Evolutionary conservation across 768 basidiomycete genomes (phyloP), one percentile per base, ranked within the genome.

Genomic region (Leccinum ochraceum): DNA sequence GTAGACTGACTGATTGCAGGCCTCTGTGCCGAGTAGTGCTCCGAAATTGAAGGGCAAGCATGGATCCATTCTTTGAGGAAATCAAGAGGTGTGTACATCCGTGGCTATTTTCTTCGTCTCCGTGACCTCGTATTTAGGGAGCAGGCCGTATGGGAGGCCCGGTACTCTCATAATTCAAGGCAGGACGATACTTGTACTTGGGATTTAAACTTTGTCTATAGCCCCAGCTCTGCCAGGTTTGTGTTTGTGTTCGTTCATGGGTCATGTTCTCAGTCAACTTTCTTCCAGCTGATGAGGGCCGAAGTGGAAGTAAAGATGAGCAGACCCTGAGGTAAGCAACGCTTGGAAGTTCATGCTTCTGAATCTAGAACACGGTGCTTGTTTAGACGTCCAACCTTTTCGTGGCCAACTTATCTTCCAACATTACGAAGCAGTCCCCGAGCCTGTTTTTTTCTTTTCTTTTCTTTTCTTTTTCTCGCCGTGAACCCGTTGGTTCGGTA

Each of bases 361-460:
- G 14, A 37, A 53, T 60, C 16, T 54, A 54, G 17, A 54, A 49
- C 56, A 59, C 57, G 24, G 48, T 51, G 16, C 10, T 58, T 46
- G 17, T 57, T 11, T 62, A 95, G 90, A 97, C 96, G 1, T 93
- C 95, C 42, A 99, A 99, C 68, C 76, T 99, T 14, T 98, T 96
- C 72, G 94, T 99, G 42, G 94, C 94, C 16, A 97, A 97, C 71
- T 76, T 99, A 24, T 96, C 97, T 5, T 77, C 83, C 1, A 87
- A 89, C 72, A 88, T 97, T 14, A 94, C 88, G 2, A 96, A 98
- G 67, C 87, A 26, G 26, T 26, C 26, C 26, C 26, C 26, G 26
- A 26, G 26, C 26, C 26, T 26, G 26, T 26, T 26, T 26, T 26
- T 26, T 26, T 26, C 26, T 26, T 26, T 26, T 26, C 26, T 26